These are phyloP conservation scores for Zasmidium angulare DNA, from an alignment of 2,329 filamentous ascomycete species.

Conservation along the genomic window DNA sequence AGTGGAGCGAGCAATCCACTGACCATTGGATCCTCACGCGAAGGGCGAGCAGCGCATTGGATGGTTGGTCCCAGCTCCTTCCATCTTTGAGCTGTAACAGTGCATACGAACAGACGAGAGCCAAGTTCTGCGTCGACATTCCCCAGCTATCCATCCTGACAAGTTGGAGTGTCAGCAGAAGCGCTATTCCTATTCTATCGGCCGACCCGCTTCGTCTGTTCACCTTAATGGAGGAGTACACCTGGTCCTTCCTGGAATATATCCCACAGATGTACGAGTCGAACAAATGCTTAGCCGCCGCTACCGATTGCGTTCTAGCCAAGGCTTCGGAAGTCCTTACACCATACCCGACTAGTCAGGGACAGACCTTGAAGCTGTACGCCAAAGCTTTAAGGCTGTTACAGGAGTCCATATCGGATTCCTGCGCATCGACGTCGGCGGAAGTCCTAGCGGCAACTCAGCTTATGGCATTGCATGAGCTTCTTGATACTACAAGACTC, in stretches of 20 bases:
- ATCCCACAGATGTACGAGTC: slow-evolving; percentile 26
- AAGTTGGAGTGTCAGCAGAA: slow-evolving; percentile 27
- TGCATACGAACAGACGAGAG: slow-evolving; percentile 19
- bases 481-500: slow-evolving; percentile 33
- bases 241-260: slow-evolving; percentile 27
- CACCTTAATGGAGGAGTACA: slow-evolving; percentile 14
- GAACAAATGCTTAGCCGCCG: slow-evolving; percentile 24
- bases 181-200: slow-evolving; percentile 15
- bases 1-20: not conserved
- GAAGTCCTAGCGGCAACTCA: slow-evolving; percentile 27
- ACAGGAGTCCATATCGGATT: slow-evolving; percentile 21
- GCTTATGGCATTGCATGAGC: slow-evolving; percentile 28
- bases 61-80: not conserved
- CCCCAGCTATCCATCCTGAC: slow-evolving; percentile 26
- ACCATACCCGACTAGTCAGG: slow-evolving; percentile 3
- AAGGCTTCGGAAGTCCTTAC: slow-evolving; percentile 20
- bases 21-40: not conserved
- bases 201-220: slow-evolving; percentile 16
- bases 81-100: slow-evolving; percentile 3
- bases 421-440: slow-evolving; percentile 11
- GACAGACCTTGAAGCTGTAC: slow-evolving; percentile 17
- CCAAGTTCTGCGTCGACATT: slow-evolving; percentile 26
- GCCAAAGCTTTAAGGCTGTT: slow-evolving; percentile 23
- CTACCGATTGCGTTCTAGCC: slow-evolving; percentile 26
- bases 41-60: not conserved